Base-by-base conservation (phyloP, 306 rosid genomes). In the Echinosophora koreensis region DNA sequence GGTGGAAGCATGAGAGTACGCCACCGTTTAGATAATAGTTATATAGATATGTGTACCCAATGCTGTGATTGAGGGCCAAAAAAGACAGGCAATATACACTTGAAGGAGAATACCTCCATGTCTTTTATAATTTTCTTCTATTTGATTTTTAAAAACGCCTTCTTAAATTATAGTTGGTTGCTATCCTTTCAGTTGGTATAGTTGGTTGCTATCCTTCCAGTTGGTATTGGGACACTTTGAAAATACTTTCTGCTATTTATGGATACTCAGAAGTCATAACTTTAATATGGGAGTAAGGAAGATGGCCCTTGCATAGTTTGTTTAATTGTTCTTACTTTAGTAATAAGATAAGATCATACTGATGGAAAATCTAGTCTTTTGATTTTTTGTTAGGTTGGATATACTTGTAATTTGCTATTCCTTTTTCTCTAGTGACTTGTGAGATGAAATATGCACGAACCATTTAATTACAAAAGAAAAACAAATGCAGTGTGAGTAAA, bases 401-500 rank as follows among this genome's bases (percentile, higher is more conserved):
- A 7, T 35, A 35, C 57, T 54, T 55, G 16, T 62, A 35, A 37
- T 17, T 35, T 60, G 59, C 27, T 34, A 12, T 63, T 35, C 11
- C 44, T 34, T 71, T 63, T 80, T 66, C 49, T 57, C 22, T 66
- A 1, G 42, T 11, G 59, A 39, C 56, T 37, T 8, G 18, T 11
- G 59, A 39, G 71, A 55, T 13, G n/a, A 17, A 27, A 4, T 49
- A 22, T 30, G 50, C 27, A 17, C 8, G 35, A 35, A 37, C 51
- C 62, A 70, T 2, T 50, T 30, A 4, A 14, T 2, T 10, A 18
- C 32, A 30, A 30, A 30, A 30, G 32, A 30, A 30, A 30, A 30
- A 30, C 32, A 30, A 30, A 52, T 74, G 34, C 42, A 11, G 41
- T 32, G 66, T 69, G 13, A 55, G 68, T 30, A 12, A 27, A 82